Percentiles rank a stretch among this genome's conserved stretches.
phyloP scores from a whole-genome alignment of 2,329 filamentous ascomycete species.

The Trichoderma aggressivum region DNA sequence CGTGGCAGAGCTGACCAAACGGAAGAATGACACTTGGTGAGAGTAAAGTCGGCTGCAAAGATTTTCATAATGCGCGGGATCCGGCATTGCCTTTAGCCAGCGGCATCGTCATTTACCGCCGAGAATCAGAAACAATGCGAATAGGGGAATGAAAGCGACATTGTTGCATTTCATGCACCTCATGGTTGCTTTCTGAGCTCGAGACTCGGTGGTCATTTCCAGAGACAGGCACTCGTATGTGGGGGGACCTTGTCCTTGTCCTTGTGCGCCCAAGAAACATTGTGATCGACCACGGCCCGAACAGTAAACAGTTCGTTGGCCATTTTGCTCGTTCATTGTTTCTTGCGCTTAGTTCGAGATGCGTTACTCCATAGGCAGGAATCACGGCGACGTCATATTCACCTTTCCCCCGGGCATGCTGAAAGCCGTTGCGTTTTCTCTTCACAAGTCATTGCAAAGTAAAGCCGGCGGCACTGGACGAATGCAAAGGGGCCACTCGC shows the following conservation, averaged over 20 bases:
- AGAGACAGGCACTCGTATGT: background rate
- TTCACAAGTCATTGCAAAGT: background rate
- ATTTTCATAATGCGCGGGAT: background rate
- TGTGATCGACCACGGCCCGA: conserved; percentile 10
- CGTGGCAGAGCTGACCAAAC: background rate
- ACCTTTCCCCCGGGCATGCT: background rate
- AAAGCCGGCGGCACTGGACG: background rate
- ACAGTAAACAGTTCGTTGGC: background rate
- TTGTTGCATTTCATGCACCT: background rate
- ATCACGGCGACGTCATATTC: background rate
- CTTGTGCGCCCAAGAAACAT: conserved; percentile 1
- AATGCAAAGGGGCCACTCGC: conserved; percentile 1
- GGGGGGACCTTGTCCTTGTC: background rate
- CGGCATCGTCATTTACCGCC: background rate
- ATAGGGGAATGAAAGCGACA: background rate
- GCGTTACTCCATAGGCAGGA: background rate
- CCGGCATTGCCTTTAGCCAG: background rate
- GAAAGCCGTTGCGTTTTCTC: background rate
- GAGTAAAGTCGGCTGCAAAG: background rate
- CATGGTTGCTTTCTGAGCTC: background rate
- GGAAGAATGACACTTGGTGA: background rate
- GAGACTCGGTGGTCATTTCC: background rate
- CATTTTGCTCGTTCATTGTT: background rate
- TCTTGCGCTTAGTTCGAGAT: background rate
- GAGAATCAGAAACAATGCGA: background rate